Evolutionary conservation across 176 grass and related monocot species (phyloP).

Genomic region (Alopecurus myosuroides): DNA sequence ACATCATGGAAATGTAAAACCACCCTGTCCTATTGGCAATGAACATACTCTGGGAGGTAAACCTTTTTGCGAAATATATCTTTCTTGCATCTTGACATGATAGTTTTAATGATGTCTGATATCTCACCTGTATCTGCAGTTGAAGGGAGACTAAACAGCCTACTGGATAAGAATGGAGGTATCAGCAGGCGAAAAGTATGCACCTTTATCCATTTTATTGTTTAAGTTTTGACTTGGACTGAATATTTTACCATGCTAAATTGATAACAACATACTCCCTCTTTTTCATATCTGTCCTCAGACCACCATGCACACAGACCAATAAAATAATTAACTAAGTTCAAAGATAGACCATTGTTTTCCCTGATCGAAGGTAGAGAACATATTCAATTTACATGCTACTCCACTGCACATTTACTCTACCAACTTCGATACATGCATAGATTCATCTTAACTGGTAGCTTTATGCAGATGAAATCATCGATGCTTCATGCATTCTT

Average conservation of each 20-base stretch:
- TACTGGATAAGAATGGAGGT: conserved; percentile 74
- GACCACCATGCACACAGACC: background rate
- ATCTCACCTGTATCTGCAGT: conserved; percentile 41
- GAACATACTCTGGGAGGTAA: conserved; percentile 66
- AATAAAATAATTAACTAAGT: background rate
- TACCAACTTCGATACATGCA: background rate
- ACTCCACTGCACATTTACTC: background rate
- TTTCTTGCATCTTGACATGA: background rate
- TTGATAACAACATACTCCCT: background rate
- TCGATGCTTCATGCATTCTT: background rate
- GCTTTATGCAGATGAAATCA: background rate
- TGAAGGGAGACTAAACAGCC: conserved; percentile 70
- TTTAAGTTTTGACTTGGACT: background rate
- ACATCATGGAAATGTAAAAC: conserved; percentile 25
- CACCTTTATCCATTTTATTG: background rate
- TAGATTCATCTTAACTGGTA: background rate
- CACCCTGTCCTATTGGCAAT: conserved; percentile 25
- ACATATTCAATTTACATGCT: background rate
- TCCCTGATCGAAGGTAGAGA: background rate
- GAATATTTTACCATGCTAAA: conserved; percentile 2
- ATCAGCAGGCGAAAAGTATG: conserved; percentile 89
- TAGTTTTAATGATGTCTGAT: conserved; percentile 18
- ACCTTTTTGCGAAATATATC: conserved; percentile 1
- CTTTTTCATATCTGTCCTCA: background rate
- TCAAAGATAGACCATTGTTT: background rate